Base-by-base conservation (phyloP, 331 rosid genomes). In the Ulmus americana region DNA sequence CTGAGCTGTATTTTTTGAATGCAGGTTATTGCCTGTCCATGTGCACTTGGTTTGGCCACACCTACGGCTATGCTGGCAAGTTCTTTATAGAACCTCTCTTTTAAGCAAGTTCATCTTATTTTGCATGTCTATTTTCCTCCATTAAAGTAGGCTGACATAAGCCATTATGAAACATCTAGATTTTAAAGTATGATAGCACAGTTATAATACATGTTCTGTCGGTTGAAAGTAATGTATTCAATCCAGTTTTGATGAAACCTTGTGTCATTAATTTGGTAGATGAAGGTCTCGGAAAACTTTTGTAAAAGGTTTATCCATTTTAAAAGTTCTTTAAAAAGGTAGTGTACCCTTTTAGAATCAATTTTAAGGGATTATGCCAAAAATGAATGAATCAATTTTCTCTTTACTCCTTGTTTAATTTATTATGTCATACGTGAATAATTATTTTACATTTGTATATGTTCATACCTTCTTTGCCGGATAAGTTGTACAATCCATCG, bases 31-130 rank as follows among this genome's bases (percentile, higher is more conserved):
- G 98, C 98, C 72, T 92, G 98, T 85, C 98, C 98, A 1, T 92
- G 98, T 83, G 98, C 98, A 40, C 95, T 92, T 69, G 98, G 98
- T 73, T 84, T 92, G 61, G 98, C 98, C 83, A 92, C 98, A 64
- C 98, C 96, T 55, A 92, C 96, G 51, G 98, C 98, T 73, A 90
- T 92, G 76, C 95, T 92, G 96, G 98, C 85, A 86, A 72, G 55
- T 56, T 75, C 70, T 65, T 59, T 77, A 43, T 11, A 62, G 46
- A 75, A 47, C 53, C 45, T 62, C 59, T 13, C 13, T 51, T 54
- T 6, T 18, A 55, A 39, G 35, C n/a, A 73, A 39, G 10, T 10
- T 63, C n/a, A 55, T 28, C 14, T 39, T 9, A 18, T 55, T 41
- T 9, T 40, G 7, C 18, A 20, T 50, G 44, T 63, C 47, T 52